phyloP scores from a whole-genome alignment of 1,284 basidiomycete species.

The Marasmius oreades region DNA sequence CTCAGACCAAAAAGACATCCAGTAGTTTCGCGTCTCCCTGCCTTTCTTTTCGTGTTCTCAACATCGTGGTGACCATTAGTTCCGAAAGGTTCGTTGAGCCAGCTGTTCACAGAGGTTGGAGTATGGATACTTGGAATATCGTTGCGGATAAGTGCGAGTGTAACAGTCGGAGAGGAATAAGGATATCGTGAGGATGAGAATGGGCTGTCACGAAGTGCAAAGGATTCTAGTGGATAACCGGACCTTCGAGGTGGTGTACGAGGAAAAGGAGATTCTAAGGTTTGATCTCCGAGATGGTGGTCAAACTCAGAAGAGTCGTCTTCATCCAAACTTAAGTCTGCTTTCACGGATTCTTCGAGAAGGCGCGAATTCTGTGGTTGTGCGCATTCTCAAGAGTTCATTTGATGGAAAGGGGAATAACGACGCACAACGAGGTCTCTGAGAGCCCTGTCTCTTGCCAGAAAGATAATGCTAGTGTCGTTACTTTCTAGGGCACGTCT shows the following conservation, averaged over 20 bases:
- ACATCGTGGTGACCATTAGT: neutral
- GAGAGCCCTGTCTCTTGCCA: neutral
- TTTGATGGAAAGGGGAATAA: neutral
- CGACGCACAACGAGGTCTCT: neutral
- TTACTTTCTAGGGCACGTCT: neutral
- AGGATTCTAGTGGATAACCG: neutral
- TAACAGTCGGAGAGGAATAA: neutral
- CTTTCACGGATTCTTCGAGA: neutral
- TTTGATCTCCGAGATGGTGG: neutral
- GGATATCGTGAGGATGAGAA: neutral
- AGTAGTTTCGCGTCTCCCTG: neutral
- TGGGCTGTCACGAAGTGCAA: neutral
- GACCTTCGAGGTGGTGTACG: neutral
- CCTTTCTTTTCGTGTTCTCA: neutral
- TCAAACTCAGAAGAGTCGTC: neutral
- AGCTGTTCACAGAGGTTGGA: neutral
- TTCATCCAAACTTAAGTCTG: neutral
- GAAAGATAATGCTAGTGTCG: neutral
- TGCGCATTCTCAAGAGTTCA: neutral
- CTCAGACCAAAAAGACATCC: neutral
- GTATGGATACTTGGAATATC: neutral
- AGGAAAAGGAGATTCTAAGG: neutral
- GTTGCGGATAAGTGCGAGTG: neutral
- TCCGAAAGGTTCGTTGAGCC: neutral
- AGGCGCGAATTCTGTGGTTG: neutral